Conservation (phyloP, 495 filamentous ascomycete genomes). For the Hypomontagnella monticulosa region DNA sequence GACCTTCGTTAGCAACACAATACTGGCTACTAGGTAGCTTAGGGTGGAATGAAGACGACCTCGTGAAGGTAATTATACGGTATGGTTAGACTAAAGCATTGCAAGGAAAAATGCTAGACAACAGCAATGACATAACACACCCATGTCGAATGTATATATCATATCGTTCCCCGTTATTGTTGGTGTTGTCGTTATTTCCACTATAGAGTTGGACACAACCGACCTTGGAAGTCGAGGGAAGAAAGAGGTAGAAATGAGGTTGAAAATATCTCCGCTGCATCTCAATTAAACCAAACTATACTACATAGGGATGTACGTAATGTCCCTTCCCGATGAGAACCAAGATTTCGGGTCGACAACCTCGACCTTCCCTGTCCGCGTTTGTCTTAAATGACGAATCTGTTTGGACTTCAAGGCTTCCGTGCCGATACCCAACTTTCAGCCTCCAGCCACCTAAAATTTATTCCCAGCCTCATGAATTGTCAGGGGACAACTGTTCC, state of each 20-base stretch:
- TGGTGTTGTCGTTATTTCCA: too few species aligned
- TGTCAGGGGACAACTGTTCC: background rate
- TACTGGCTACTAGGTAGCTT: too few species aligned
- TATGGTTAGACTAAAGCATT: too few species aligned
- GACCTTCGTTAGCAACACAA: too few species aligned
- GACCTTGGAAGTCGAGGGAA: background rate
- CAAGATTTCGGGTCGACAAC: slow-evolving; percentile 15
- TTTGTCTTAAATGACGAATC: background rate
- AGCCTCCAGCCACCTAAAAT: slow-evolving; percentile 16
- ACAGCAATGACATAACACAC: too few species aligned
- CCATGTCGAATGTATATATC: too few species aligned
- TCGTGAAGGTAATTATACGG: too few species aligned
- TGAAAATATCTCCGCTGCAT: background rate
- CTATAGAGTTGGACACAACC: too few species aligned
- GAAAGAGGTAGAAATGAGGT: slow-evolving; percentile 13
- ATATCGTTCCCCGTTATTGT: too few species aligned
- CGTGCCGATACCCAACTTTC: background rate
- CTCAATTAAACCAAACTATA: slow-evolving; percentile 3
- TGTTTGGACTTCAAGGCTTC: background rate
- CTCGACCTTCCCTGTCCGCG: background rate
- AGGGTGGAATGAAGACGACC: too few species aligned
- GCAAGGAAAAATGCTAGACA: too few species aligned
- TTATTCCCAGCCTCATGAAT: slow-evolving; percentile 26
- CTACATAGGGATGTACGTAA: background rate
- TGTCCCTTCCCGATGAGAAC: slow-evolving; percentile 8